Evolutionary conservation across 306 rosid species (phyloP), one percentile per base, ranked within the genome.

Genomic region (Ormosia emarginata): DNA sequence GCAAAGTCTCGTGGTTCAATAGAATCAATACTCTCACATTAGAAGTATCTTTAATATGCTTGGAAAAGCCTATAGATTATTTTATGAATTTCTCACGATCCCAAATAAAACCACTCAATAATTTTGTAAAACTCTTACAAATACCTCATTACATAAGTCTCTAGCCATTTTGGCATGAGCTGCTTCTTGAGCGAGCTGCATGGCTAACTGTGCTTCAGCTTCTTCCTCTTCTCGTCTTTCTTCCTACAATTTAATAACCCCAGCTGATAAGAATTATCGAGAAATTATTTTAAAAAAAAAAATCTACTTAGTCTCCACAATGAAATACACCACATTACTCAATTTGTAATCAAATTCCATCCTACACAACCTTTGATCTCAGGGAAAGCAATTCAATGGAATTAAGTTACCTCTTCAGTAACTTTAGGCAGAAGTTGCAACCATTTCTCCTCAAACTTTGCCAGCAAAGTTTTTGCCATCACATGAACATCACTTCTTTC

Each of bases 401-500:
- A 63, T 44, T 52, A 76, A 62, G 53, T 81, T 89, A 94, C 95
- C 97, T 91, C 95, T 86, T 93, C 98, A 37, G 89, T 84, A 81
- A 95, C 95, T 87, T 88, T 95, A 33, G 99, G 98, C 79, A 93
- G 86, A 86, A 93, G 85, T 81, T 84, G 93, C 81, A 89, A 86
- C 98, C 98, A 95, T 87, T 91, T 93, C 87, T 95, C 98, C 90
- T 93, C 98, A 80, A 91, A 91, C 79, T 87, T 95, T 29, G 77
- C 92, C 87, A 95, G 77, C 86, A 95, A 89, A 52, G 97, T 90
- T 83, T 95, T 93, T 78, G 98, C 98, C 98, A 91, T 93, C 71
- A 89, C 89, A 40, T 95, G 97, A 82, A 91, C 97, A 88, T 93
- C 93, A 79, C 95, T 91, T 88, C 79, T 93, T 77, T 91, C 98